A percentile compares a stretch with the other conserved stretches of the same genome.
Evolutionary conservation across 768 basidiomycete genomes (phyloP).

Genomic region (Termitomyces sp.): DNA sequence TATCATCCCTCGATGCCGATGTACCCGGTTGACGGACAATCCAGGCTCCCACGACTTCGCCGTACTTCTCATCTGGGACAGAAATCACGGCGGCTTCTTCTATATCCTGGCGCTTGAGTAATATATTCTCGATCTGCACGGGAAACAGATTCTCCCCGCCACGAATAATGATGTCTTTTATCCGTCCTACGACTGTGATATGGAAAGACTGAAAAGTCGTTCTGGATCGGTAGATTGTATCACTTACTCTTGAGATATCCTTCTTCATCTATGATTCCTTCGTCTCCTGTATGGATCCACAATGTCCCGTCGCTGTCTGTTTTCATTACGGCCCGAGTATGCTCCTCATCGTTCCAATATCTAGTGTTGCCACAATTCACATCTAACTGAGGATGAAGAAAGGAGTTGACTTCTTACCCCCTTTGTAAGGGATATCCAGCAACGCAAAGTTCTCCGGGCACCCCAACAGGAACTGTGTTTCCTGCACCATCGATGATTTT

Average conservation of each 20-base stretch:
- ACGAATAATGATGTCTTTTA: conserved; percentile 86
- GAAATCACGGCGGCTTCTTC: conserved; percentile 72
- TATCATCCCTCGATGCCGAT: conserved; percentile 43
- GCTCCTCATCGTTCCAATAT: conserved; percentile 74
- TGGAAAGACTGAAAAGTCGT: background rate
- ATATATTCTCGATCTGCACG: conserved; percentile 77
- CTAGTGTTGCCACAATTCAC: conserved; percentile 27
- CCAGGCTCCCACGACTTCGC: conserved; percentile 83
- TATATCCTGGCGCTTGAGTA: conserved; percentile 53
- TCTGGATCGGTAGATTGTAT: background rate
- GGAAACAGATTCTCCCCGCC: conserved; percentile 89
- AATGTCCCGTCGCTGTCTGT: conserved; percentile 48
- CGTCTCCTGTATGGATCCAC: conserved; percentile 87
- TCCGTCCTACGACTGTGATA: conserved; percentile 71
- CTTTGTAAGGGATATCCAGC: conserved; percentile 79
- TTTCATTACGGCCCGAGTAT: conserved; percentile 59
- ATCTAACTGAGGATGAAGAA: background rate
- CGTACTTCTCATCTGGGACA: conserved; percentile 65
- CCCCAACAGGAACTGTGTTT: conserved; percentile 65
- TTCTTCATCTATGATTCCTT: conserved; percentile 77
- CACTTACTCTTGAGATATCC: conserved; percentile 70
- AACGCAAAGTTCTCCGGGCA: conserved; percentile 70
- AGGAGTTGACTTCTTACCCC: conserved; percentile 42
- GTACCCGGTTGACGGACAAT: conserved; percentile 49
- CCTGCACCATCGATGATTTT: conserved; percentile 62